Evolutionary conservation across 1,139 yeast genomes (phyloP), one percentile per base, ranked within the genome.

Genomic region (Protomyces gravidus): DNA sequence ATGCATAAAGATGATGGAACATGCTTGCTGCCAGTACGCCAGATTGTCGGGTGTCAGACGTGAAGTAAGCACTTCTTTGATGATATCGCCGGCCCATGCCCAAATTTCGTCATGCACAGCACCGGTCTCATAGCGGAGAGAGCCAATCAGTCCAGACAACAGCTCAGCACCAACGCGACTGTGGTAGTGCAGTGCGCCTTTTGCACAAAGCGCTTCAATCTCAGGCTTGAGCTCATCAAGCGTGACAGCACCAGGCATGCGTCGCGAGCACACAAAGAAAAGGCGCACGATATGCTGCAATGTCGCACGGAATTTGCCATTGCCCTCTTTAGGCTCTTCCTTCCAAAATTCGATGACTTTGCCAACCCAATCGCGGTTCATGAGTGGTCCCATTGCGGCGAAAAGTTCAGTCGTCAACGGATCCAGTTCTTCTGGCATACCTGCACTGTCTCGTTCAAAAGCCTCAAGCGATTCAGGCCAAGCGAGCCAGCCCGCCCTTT

Each of bases 11-110:
- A 40, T 65, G 81, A 81, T 2, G 84, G 89, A 83, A 2, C 86
- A 76, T 62, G 88, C 81, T 0, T 89, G 80, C 52, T 78, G 78
- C 97, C 98, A 92, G 55, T 87, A 83, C 19, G 80, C 81, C 50
- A 80, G 73, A 5, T 85, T 86, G 48, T 90, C 95, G 2, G 90
- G 95, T 0, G 89, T 81, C 62, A 92, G 72, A 61, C 85, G 89
- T 45, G 78, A 74, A 2, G 76, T 74, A 50, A 89, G 74, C 17
- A 86, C 78, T 1, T 70, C 68, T n/a, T 75, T 73, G 28, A 86
- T 73, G 2, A 85, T 68, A 1, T 75, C 75, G 45, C 82, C 71
- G 13, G 86, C 69, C 32, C 85, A 84, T 1, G 72, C 73, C 55
- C 76, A 73, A 2, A 70, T 65, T 42, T 55, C 60, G 7, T 62